A percentile compares a stretch with the other conserved stretches of the same genome.
Conservation (phyloP, 2,329 filamentous ascomycete genomes). For the Aspergillus chevalieri region DNA sequence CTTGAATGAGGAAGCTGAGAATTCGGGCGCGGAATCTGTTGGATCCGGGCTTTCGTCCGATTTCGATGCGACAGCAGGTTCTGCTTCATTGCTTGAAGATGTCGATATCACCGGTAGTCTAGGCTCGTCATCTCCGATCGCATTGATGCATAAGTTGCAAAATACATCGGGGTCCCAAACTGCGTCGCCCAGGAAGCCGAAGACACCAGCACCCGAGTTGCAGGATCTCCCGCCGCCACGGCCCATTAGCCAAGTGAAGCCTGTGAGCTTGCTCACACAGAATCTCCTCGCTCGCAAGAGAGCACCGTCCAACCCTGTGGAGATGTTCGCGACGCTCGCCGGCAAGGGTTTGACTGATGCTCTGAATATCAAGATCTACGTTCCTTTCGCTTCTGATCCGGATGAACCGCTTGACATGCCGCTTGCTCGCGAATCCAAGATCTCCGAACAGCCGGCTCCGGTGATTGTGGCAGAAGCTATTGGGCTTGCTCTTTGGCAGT, state of each 20-base stretch:
- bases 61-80: constrained; percentile 50
- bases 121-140: constrained; percentile 46
- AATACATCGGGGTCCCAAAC: constrained; percentile 26
- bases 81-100: constrained; percentile 51
- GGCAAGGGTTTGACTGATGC: constrained; percentile 56
- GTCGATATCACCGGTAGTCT: constrained; percentile 40
- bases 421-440: constrained; percentile 50
- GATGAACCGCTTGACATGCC: constrained; percentile 55
- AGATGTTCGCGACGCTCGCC: constrained; percentile 54
- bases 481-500: constrained; percentile 57
- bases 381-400: constrained; percentile 52
- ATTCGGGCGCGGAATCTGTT: constrained; percentile 45
- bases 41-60: constrained; percentile 48
- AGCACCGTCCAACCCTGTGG: constrained; percentile 55
- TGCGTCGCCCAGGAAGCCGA: constrained; percentile 49
- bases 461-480: constrained; percentile 59
- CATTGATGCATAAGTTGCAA: constrained; percentile 37
- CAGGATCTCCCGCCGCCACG: constrained; percentile 55
- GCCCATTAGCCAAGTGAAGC: constrained; percentile 54
- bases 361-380: constrained; percentile 59
- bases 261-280: constrained; percentile 53
- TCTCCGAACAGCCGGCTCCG: constrained; percentile 40
- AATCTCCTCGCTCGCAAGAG: constrained; percentile 52
- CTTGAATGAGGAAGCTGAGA: constrained; percentile 38
- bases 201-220: constrained; percentile 43